A percentile compares a stretch with the other conserved stretches of the same genome.
Evolutionary conservation across 371 early-diverging fungal species (phyloP).

Genomic region (Massospora cicadina): DNA sequence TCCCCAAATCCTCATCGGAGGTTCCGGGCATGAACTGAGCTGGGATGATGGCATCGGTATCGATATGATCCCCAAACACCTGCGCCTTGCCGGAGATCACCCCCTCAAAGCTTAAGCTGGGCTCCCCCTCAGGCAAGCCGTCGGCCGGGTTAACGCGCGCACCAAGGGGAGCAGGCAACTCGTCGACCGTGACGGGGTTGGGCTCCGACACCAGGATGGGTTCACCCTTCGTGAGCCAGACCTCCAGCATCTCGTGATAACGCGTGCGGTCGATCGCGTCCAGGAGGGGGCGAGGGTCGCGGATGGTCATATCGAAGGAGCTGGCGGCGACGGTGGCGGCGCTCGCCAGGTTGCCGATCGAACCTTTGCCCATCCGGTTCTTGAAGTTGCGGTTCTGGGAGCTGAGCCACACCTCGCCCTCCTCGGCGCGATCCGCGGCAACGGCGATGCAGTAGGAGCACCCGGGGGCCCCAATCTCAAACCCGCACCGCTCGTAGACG

Average conservation of each 20-base stretch:
- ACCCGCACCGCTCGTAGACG: slow-evolving; percentile 53
- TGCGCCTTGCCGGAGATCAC: slow-evolving; percentile 43
- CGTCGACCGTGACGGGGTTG: slow-evolving; percentile 28
- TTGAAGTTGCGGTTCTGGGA: slow-evolving; percentile 67
- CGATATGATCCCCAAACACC: slow-evolving; percentile 50
- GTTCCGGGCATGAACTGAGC: slow-evolving; percentile 61
- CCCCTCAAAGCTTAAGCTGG: slow-evolving; percentile 16
- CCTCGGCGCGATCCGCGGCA: slow-evolving; percentile 55
- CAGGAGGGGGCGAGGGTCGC: slow-evolving; percentile 41
- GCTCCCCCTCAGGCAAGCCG: background rate
- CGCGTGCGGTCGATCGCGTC: slow-evolving; percentile 35
- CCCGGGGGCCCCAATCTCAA: slow-evolving; percentile 58
- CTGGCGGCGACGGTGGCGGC: slow-evolving; percentile 70
- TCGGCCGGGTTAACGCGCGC: slow-evolving; percentile 17
- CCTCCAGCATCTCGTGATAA: slow-evolving; percentile 33
- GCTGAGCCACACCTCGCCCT: slow-evolving; percentile 60
- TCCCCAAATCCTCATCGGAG: slow-evolving; percentile 43
- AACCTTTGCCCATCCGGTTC: slow-evolving; percentile 67
- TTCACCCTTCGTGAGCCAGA: slow-evolving; percentile 38
- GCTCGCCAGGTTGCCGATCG: slow-evolving; percentile 51
- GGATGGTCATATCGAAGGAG: slow-evolving; percentile 46
- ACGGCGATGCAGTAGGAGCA: slow-evolving; percentile 68
- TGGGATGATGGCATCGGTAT: slow-evolving; percentile 62
- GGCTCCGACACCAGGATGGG: slow-evolving; percentile 39
- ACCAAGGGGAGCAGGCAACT: slow-evolving; percentile 15